phyloP scores from a whole-genome alignment of 139 green algal species.

The Tetradesmus obliquus region DNA sequence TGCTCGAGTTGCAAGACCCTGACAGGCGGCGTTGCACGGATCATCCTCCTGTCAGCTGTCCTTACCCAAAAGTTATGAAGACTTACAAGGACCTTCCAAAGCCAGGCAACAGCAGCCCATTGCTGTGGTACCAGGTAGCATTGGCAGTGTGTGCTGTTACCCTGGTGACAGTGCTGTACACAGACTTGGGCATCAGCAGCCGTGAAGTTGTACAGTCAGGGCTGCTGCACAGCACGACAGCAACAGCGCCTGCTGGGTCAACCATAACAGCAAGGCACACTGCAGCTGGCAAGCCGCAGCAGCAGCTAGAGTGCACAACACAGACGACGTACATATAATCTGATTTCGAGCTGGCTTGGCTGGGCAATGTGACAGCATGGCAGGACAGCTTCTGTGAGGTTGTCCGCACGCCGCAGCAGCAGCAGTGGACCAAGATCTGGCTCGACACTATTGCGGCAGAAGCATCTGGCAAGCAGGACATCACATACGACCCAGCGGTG shows the following conservation, averaged over 20 bases:
- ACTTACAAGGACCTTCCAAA: too few species aligned
- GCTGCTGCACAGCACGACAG: background rate
- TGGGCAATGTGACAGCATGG: slow-evolving; percentile 1
- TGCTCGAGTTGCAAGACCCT: too few species aligned
- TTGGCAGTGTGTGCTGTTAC: background rate
- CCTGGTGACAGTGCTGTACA: background rate
- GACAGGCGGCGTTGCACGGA: too few species aligned
- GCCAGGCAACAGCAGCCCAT: background rate
- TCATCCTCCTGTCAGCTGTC: too few species aligned
- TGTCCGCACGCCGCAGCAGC: background rate
- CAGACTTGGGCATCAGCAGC: background rate
- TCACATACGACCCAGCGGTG: background rate
- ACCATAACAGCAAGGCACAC: background rate
- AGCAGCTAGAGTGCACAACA: background rate
- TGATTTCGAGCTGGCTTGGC: slow-evolving; percentile 3
- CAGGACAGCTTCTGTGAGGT: slow-evolving; percentile 7
- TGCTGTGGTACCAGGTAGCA: background rate
- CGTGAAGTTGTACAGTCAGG: background rate
- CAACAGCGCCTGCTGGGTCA: background rate
- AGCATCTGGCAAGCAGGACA: too few species aligned
- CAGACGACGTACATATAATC: background rate
- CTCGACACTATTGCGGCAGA: background rate
- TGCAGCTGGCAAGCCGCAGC: too few species aligned
- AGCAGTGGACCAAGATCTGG: background rate
- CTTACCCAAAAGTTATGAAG: too few species aligned